A percentile compares a stretch with the other conserved stretches of the same genome.
Conservation (phyloP, 805 yeast species). For the Barnettozyma pratensis region DNA sequence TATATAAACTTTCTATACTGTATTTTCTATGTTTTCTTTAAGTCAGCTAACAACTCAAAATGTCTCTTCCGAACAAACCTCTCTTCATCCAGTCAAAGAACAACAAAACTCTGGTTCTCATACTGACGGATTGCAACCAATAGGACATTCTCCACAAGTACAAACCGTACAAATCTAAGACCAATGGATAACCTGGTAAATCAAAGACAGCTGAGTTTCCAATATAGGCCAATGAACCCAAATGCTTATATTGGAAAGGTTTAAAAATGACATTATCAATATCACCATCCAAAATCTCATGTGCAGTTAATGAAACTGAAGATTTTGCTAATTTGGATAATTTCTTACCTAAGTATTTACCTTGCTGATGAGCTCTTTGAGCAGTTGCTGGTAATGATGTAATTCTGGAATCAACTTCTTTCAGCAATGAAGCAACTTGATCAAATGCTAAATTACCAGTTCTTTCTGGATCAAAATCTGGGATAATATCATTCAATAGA, state of each 20-base stretch:
- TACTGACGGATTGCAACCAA: constrained; percentile 61
- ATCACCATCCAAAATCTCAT: constrained; percentile 47
- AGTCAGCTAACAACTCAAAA: constrained; percentile 24
- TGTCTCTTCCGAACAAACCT: constrained; percentile 50
- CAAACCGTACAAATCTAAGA: constrained; percentile 67
- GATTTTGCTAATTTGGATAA: constrained; percentile 46
- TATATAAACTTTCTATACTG: neutral
- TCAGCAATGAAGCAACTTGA: constrained; percentile 45
- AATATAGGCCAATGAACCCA: constrained; percentile 64
- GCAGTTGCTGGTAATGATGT: constrained; percentile 72
- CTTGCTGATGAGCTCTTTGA: constrained; percentile 70
- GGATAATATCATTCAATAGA: constrained; percentile 44
- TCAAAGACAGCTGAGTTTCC: constrained; percentile 72
- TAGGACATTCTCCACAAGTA: constrained; percentile 69
- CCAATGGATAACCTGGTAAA: constrained; percentile 52
- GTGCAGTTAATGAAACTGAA: constrained; percentile 36
- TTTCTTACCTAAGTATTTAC: constrained; percentile 58
- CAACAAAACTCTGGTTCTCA: constrained; percentile 56
- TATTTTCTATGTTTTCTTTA: neutral
- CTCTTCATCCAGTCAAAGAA: constrained; percentile 68
- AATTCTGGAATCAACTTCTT: constrained; percentile 55
- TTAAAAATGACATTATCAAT: constrained; percentile 49
- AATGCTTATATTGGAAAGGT: constrained; percentile 59
- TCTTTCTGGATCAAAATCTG: constrained; percentile 43
- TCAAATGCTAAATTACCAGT: constrained; percentile 48